These are phyloP conservation scores for Verticillium longisporum DNA, from an alignment of 2,329 filamentous ascomycete genomes.

Conservation along the genomic window DNA sequence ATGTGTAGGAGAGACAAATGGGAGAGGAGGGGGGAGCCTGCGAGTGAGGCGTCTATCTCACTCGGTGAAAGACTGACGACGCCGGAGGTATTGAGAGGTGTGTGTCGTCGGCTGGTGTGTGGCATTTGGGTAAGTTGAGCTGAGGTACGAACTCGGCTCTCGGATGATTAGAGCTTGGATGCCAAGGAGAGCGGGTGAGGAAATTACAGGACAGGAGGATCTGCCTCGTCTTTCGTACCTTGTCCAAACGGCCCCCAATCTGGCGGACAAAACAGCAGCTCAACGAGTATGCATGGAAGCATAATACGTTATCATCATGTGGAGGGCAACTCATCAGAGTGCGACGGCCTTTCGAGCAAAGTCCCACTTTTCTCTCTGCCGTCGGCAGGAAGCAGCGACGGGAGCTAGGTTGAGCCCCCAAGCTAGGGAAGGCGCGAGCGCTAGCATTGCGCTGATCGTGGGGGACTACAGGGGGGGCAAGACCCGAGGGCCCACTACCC, in stretches of 20 bases:
- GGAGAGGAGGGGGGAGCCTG: not conserved
- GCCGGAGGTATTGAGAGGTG: too few species aligned
- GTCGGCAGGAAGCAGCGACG: not conserved
- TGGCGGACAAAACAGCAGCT: too few species aligned
- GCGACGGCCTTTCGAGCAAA: not conserved
- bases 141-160: too few species aligned
- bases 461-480: not conserved
- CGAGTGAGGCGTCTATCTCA: not conserved
- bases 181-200: not conserved
- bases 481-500: not conserved
- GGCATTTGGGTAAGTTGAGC: too few species aligned
- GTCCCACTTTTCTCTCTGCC: not conserved
- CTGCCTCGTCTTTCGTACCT: not conserved
- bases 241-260: not conserved
- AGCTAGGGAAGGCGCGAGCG: not conserved
- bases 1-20: too few species aligned
- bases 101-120: too few species aligned
- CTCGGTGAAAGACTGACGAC: not conserved
- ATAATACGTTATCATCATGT: too few species aligned
- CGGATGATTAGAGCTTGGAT: too few species aligned
- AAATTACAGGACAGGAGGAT: not conserved
- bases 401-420: not conserved
- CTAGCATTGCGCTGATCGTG: not conserved
- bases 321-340: too few species aligned
- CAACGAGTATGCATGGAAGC: too few species aligned